phyloP scores from a whole-genome alignment of 352 stramenopile species.

The Pythium coloratum region DNA sequence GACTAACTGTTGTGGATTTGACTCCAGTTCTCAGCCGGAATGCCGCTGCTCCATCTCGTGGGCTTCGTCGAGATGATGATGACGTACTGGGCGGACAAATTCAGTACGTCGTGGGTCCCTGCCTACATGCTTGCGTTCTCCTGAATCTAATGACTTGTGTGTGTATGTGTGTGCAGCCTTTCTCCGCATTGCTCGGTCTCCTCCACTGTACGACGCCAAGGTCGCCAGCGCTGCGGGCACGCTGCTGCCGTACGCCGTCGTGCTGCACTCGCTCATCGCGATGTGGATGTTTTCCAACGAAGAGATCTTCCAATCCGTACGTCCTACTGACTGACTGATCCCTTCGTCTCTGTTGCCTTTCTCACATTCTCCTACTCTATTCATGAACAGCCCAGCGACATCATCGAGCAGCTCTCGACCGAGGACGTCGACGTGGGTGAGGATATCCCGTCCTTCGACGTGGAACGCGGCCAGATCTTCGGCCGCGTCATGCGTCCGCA shows the following conservation, averaged over 20 bases:
- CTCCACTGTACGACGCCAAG: slow-evolving; percentile 71
- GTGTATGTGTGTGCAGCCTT: slow-evolving; percentile 37
- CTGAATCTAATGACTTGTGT: background rate
- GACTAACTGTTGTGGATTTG: background rate
- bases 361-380: background rate
- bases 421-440: slow-evolving; percentile 38
- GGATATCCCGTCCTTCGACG: slow-evolving; percentile 55
- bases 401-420: slow-evolving; percentile 28
- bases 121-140: background rate
- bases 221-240: slow-evolving; percentile 55
- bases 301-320: slow-evolving; percentile 75
- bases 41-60: slow-evolving; percentile 76
- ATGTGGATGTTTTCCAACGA: slow-evolving; percentile 90
- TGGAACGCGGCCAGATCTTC: slow-evolving; percentile 48
- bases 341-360: background rate
- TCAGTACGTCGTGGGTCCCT: slow-evolving; percentile 48
- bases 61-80: slow-evolving; percentile 71
- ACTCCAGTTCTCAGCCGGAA: slow-evolving; percentile 74
- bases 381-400: slow-evolving; percentile 21
- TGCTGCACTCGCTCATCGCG: slow-evolving; percentile 69
- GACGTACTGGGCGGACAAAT: slow-evolving; percentile 88
- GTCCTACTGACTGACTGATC: slow-evolving; percentile 7
- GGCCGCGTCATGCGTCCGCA: slow-evolving; percentile 62
- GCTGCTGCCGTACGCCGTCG: slow-evolving; percentile 70
- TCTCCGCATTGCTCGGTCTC: slow-evolving; percentile 66